phyloP scores from a whole-genome alignment of 495 filamentous ascomycete species.

The Darksidea phi region DNA sequence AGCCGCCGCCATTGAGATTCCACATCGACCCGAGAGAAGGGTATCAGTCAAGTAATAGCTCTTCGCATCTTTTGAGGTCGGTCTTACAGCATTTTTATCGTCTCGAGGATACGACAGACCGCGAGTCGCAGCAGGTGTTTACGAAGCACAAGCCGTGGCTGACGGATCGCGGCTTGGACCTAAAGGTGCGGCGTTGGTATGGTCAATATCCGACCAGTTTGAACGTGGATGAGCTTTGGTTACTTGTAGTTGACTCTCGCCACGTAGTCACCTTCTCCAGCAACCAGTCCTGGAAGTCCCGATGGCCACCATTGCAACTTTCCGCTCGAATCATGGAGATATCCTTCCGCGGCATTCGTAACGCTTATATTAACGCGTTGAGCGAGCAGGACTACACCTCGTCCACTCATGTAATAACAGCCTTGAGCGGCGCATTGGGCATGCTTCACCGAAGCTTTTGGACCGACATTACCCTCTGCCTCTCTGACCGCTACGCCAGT shows the following conservation, averaged over 20 bases:
- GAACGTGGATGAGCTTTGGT: conserved; percentile 47
- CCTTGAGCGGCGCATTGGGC: conserved; percentile 42
- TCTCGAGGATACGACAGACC: conserved; percentile 44
- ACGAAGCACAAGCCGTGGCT: conserved; percentile 44
- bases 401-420: conserved; percentile 38
- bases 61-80: conserved; percentile 41
- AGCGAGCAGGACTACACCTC: conserved; percentile 40
- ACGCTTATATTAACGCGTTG: conserved; percentile 37
- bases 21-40: conserved; percentile 44
- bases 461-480: conserved; percentile 41
- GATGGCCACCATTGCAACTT: conserved; percentile 44
- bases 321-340: conserved; percentile 43
- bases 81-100: conserved; percentile 45
- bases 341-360: conserved; percentile 43
- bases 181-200: conserved; percentile 46
- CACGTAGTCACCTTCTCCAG: conserved; percentile 45
- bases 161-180: conserved; percentile 42
- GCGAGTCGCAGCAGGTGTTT: conserved; percentile 43
- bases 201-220: conserved; percentile 43
- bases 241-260: conserved; percentile 41
- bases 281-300: conserved; percentile 47
- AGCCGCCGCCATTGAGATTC: conserved; percentile 41
- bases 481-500: conserved; percentile 45
- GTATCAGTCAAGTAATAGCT: conserved; percentile 39
- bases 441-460: conserved; percentile 45